These are phyloP conservation scores for Xylariaceae sp. DNA, from an alignment of 2,329 filamentous ascomycete species.

Conservation along the genomic window DNA sequence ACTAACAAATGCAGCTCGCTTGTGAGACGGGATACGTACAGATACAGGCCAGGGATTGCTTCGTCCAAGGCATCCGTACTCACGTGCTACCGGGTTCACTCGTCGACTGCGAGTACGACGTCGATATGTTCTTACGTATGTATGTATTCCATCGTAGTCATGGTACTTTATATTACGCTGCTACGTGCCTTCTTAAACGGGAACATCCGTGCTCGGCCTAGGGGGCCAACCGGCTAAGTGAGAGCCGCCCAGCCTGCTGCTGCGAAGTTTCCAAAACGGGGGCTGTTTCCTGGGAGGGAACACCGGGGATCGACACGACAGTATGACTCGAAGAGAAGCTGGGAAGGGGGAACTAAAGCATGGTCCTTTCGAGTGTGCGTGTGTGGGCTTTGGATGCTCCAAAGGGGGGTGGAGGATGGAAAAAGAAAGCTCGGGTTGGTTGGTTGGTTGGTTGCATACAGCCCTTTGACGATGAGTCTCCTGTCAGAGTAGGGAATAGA, in stretches of 20 bases:
- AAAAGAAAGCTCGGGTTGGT: neutral
- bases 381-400: neutral
- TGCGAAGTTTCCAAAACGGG: too few species aligned
- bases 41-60: too few species aligned
- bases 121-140: too few species aligned
- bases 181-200: conserved; percentile 13
- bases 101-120: too few species aligned
- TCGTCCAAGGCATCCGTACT: neutral
- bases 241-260: neutral
- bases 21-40: neutral
- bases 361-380: neutral
- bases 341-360: neutral
- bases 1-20: neutral
- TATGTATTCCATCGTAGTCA: too few species aligned
- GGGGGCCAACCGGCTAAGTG: conserved; percentile 13
- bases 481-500: neutral
- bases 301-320: too few species aligned
- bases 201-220: conserved; percentile 15
- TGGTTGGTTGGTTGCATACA: neutral
- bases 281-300: too few species aligned
- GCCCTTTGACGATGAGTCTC: neutral
- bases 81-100: neutral
- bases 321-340: too few species aligned
- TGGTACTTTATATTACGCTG: neutral
- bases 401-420: neutral